phyloP scores from a whole-genome alignment of 441 rosid genomes.

The Adansonia gregorii region DNA sequence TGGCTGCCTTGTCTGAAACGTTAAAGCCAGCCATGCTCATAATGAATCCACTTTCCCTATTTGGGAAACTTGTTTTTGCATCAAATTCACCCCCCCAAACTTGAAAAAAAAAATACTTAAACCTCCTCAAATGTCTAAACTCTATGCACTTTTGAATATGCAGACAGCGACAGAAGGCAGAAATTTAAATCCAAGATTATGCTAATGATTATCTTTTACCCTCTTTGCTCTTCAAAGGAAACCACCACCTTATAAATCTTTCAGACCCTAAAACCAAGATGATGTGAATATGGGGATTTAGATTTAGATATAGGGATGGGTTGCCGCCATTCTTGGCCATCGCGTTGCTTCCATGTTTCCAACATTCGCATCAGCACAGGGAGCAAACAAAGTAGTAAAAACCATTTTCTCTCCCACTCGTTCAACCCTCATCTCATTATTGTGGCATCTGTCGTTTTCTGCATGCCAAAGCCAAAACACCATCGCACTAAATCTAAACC shows the following conservation, averaged over 20 bases:
- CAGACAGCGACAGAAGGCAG: not conserved
- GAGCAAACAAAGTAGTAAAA: slow-evolving; percentile 49
- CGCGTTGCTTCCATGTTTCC: slow-evolving; percentile 75
- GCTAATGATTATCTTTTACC: not conserved
- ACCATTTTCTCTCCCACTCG: slow-evolving; percentile 3
- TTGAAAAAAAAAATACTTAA: not conserved
- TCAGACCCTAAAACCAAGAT: not conserved
- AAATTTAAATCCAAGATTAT: not conserved
- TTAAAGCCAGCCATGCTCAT: slow-evolving; percentile 39
- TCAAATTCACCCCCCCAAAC: slow-evolving; percentile 1
- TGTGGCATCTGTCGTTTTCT: slow-evolving; percentile 36
- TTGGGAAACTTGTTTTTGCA: slow-evolving; percentile 15
- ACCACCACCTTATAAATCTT: not conserved
- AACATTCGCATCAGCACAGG: slow-evolving; percentile 64
- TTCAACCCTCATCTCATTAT: slow-evolving; percentile 30
- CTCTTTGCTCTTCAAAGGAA: not conserved
- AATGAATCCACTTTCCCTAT: slow-evolving; percentile 30
- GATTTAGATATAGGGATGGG: not conserved
- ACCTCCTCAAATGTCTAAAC: not conserved
- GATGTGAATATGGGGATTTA: not conserved
- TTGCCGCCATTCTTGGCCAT: not conserved
- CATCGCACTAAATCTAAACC: slow-evolving; percentile 14
- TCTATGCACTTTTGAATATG: not conserved
- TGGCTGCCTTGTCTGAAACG: slow-evolving; percentile 41
- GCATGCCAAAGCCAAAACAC: slow-evolving; percentile 31